Evolutionary conservation across 2,329 filamentous ascomycete genomes (phyloP).

Genomic region (Nemania bipapillata): DNA sequence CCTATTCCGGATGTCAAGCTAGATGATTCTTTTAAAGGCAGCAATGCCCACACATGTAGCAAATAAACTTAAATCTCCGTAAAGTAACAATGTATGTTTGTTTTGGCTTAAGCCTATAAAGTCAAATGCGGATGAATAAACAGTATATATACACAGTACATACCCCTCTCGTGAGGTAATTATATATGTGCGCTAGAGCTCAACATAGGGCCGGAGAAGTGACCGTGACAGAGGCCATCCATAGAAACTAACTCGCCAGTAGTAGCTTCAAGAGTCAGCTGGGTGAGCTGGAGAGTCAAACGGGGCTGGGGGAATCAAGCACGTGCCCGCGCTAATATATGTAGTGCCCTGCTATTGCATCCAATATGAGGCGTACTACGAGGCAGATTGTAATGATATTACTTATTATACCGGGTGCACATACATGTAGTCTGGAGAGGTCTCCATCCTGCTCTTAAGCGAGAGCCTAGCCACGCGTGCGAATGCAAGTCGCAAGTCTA

Average conservation of each 20-base stretch:
- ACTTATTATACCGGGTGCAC: no score
- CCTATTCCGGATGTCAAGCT: no score
- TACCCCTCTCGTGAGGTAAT: background rate
- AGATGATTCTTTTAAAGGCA: no score
- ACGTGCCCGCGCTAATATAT: conserved; percentile 23
- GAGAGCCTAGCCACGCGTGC: background rate
- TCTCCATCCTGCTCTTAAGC: background rate
- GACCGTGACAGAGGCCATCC: background rate
- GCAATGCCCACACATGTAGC: no score
- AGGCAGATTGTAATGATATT: conserved; percentile 13
- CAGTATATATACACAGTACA: background rate
- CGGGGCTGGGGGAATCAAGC: conserved; percentile 1
- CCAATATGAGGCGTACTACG: conserved; percentile 10
- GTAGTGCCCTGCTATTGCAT: conserved; percentile 2
- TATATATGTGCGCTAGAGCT: background rate
- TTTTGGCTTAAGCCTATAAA: no score
- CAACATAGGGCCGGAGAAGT: background rate
- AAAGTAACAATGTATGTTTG: no score
- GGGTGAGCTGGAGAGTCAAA: background rate
- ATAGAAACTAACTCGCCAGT: background rate
- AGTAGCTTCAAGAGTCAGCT: background rate
- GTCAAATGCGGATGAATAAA: no score
- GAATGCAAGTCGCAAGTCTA: background rate
- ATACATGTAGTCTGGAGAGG: no score
- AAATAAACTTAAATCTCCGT: no score